Percentiles rank a stretch among this genome's conserved stretches.
phyloP scores from a whole-genome alignment of 2,329 filamentous ascomycete species.

The Biscogniauxia marginata region DNA sequence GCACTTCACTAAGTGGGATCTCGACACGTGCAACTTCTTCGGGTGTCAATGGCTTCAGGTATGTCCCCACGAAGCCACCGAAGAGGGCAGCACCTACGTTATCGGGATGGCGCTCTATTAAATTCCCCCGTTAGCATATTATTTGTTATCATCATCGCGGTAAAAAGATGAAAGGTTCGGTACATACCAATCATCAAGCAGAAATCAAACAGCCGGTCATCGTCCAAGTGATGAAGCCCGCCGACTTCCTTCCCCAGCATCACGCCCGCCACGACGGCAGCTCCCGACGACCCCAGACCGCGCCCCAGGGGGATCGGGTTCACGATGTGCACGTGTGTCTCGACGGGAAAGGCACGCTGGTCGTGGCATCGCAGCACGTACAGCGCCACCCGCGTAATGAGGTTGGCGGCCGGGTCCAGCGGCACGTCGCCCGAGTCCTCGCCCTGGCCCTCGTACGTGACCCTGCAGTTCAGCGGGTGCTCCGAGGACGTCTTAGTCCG shows the following conservation, averaged over 20 bases:
- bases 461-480: conserved; percentile 75
- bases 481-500: conserved; percentile 52
- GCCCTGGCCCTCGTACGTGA: conserved; percentile 87
- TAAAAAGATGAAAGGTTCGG: neutral
- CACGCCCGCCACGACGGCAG: conserved; percentile 94
- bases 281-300: conserved; percentile 91
- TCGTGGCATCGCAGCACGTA: conserved; percentile 94
- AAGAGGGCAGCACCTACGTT: conserved; percentile 95
- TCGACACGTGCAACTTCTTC: conserved; percentile 88
- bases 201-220: conserved; percentile 87
- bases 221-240: conserved; percentile 68
- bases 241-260: conserved; percentile 88
- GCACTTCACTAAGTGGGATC: conserved; percentile 90
- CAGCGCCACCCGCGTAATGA: conserved; percentile 89
- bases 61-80: conserved; percentile 94
- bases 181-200: conserved; percentile 85
- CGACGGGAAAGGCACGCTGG: conserved; percentile 76
- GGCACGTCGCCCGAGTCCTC: conserved; percentile 71
- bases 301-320: conserved; percentile 93
- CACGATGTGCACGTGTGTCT: conserved; percentile 90
- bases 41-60: conserved; percentile 86
- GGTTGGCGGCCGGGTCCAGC: conserved; percentile 80
- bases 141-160: neutral
- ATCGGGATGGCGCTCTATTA: conserved; percentile 82
- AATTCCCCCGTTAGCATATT: neutral